Conservation (phyloP, 345 rosid species). For the Syzygium jambos region DNA sequence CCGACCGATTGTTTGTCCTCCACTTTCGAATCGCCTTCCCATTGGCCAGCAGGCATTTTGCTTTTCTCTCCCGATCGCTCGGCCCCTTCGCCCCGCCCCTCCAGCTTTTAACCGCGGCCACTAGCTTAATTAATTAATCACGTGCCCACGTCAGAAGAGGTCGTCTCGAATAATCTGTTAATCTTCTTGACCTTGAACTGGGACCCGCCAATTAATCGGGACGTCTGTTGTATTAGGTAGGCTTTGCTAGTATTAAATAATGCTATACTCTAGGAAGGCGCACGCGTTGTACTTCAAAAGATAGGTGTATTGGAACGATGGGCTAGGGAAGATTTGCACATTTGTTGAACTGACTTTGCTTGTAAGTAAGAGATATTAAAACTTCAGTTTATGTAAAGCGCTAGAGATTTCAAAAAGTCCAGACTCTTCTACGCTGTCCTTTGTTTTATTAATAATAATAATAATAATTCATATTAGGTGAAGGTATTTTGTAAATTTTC, state of each 20-base stretch:
- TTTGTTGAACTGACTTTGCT: too few relatives aligned
- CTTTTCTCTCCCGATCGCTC: background rate
- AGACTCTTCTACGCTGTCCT: background rate
- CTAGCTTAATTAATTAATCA: background rate
- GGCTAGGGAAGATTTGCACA: too few relatives aligned
- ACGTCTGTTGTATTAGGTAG: too few relatives aligned
- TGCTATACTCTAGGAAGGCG: too few relatives aligned
- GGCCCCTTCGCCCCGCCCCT: background rate
- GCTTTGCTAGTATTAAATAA: too few relatives aligned
- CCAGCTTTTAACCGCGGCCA: background rate
- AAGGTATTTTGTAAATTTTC: background rate
- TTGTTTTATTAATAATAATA: background rate
- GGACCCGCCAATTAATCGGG: too few relatives aligned
- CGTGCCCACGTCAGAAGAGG: background rate
- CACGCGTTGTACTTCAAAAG: too few relatives aligned
- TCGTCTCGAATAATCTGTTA: background rate
- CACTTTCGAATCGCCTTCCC: slow-evolving; percentile 7
- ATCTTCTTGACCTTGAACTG: too few relatives aligned
- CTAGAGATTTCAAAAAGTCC: background rate
- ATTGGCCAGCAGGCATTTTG: slow-evolving; percentile 12
- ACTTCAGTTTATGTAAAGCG: too few relatives aligned
- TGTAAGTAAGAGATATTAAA: too few relatives aligned
- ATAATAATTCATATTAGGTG: background rate
- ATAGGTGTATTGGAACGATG: too few relatives aligned
- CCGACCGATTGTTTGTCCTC: background rate